Conservation (phyloP, 768 basidiomycete species). For the Terana coerulea region DNA sequence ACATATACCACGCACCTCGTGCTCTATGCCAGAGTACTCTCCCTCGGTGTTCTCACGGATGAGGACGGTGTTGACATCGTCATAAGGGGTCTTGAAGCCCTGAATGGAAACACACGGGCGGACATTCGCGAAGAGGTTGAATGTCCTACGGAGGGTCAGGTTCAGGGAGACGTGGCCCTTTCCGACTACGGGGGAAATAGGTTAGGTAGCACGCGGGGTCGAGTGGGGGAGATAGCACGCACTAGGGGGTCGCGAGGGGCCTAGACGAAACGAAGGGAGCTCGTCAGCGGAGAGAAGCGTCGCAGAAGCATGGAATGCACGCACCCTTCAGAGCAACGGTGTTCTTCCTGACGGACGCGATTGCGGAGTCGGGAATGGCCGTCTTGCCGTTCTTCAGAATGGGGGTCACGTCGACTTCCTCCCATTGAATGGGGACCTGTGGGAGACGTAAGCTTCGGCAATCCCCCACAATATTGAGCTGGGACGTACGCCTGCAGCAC, state of each 20-base stretch:
- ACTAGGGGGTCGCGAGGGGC: slow-evolving; percentile 99
- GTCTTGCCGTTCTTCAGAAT: slow-evolving; percentile 94
- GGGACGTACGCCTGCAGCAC: slow-evolving; percentile 68
- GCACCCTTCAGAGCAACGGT: slow-evolving; percentile 96
- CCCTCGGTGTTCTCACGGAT: slow-evolving; percentile 99
- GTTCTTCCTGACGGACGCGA: slow-evolving; percentile 91
- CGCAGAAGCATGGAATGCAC: slow-evolving; percentile 14
- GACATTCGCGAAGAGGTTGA: slow-evolving; percentile 98
- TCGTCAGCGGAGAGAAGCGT: neutral
- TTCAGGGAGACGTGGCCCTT: slow-evolving; percentile 99
- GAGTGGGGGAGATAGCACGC: slow-evolving; percentile 29
- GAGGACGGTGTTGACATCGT: slow-evolving; percentile 95
- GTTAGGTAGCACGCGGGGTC: slow-evolving; percentile 9
- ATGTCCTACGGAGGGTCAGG: slow-evolving; percentile 93
- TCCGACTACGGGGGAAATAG: slow-evolving; percentile 61
- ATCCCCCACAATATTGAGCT: neutral
- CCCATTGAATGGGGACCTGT: slow-evolving; percentile 98
- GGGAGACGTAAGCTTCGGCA: neutral
- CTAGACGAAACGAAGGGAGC: slow-evolving; percentile 32
- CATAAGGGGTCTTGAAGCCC: slow-evolving; percentile 98
- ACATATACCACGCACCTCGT: slow-evolving; percentile 61
- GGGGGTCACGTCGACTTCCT: slow-evolving; percentile 96
- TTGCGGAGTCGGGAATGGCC: slow-evolving; percentile 90
- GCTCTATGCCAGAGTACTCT: slow-evolving; percentile 99
- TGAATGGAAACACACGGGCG: slow-evolving; percentile 94